Evolutionary conservation across 2,329 filamentous ascomycete species (phyloP), one percentile per base, ranked within the genome.

Genomic region (Trichoderma sp.): DNA sequence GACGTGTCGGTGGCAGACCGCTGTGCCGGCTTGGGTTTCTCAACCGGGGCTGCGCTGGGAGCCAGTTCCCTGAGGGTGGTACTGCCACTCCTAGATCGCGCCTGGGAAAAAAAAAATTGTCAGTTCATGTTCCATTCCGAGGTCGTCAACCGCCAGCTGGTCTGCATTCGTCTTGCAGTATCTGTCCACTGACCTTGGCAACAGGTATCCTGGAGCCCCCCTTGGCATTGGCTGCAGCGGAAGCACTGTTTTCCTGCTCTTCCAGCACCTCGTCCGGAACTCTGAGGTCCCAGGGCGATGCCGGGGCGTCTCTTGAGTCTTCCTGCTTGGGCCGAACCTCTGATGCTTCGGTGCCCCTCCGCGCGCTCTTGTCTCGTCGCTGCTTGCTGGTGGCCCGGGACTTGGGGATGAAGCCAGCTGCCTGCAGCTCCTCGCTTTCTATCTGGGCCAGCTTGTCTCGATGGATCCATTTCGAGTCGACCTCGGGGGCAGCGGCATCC

Each of bases 131-230:
- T 88, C 77, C 77, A 67, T 83, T 72, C 63, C 83, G 86, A 70
- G 82, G 81, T 69, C 83, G 86, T 64, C 93, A 86, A 63, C 83
- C 79, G 51, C 89, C 80, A 24, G 87, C 88, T 26, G 86, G 88
- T 71, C 34, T 39, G 34, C 34, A 39, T 39, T 39, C 3, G 34
- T 14, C 91, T 85, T 66, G 96, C 88, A 12, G 41, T 47, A 7
- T 84, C 2, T 91, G 90, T 14, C 34, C 10, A 74, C 92, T 97
- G 15, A 85, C 81, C 71, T 92, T 93, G 34, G 92, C 88, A 44
- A 98, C 83, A 1, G 95, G 95, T 74, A 99, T 97, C 62, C 92
- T 88, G 51, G 94, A 97, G 80, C 78, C 85, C 79, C 81, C 85
- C 78, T 83, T 90, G 72, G 74, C 79, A 69, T 71, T 84, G 77